A percentile compares a stretch with the other conserved stretches of the same genome.
Evolutionary conservation across 768 basidiomycete species (phyloP).

Genomic region (Leucosporidium scottii): DNA sequence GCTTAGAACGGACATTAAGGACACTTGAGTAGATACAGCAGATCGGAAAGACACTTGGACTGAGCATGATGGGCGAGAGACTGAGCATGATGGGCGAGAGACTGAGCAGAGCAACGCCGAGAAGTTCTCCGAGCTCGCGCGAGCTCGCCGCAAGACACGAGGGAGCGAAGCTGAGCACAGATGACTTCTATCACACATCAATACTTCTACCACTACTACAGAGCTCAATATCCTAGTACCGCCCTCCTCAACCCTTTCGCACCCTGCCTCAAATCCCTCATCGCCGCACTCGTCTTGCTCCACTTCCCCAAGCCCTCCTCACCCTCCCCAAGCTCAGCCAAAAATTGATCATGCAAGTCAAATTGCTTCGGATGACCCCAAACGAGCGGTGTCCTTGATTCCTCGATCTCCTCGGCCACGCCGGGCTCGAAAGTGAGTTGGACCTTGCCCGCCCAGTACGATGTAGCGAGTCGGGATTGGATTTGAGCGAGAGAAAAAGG

Average conservation of each 20-base stretch:
- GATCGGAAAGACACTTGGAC: too few relatives aligned
- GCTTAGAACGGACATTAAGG: too few relatives aligned
- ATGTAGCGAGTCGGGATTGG: conserved; percentile 24
- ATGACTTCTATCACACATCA: too few relatives aligned
- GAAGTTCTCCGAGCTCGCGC: too few relatives aligned
- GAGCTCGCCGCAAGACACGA: too few relatives aligned
- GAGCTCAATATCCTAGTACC: conserved; percentile 19
- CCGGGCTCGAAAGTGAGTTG: conserved; percentile 2
- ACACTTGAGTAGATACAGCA: too few relatives aligned
- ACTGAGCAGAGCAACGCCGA: too few relatives aligned
- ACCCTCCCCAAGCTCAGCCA: conserved; percentile 20
- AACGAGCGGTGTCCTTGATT: conserved; percentile 5
- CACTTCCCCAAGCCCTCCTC: background rate
- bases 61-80: too few relatives aligned
- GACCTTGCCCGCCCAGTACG: conserved; percentile 1
- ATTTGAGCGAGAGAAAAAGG: conserved; percentile 33
- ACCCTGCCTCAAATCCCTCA: conserved; percentile 19
- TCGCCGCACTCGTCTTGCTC: conserved; percentile 15
- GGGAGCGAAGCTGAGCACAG: too few relatives aligned
- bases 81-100: too few relatives aligned
- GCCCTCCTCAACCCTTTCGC: conserved; percentile 25
- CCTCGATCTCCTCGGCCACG: conserved; percentile 1
- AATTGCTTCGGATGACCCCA: conserved; percentile 19
- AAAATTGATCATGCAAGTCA: conserved; percentile 24
- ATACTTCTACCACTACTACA: background rate